Evolutionary conservation across 331 rosid species (phyloP), one percentile per base, ranked within the genome.

Genomic region (Cydonia oblonga): DNA sequence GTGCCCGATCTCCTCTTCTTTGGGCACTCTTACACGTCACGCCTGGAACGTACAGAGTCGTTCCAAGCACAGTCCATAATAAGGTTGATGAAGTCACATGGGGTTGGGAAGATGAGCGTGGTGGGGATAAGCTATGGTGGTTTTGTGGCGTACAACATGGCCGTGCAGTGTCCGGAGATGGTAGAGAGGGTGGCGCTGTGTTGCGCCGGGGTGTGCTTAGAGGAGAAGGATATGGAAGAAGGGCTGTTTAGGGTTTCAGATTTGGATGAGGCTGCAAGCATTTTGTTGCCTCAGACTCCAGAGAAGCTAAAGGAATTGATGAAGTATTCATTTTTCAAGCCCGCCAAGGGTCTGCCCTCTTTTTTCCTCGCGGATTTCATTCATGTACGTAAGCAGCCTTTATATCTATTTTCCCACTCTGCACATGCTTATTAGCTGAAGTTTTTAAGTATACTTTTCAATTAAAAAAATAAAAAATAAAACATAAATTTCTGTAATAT

Each of bases 71-170:
- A 2, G 58, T 84, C 90, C 66, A 9, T 88, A 51, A 79, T 70
- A 77, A 81, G 56, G 77, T 73, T 88, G 9, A 86, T 90, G 96
- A 83, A 88, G 40, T 54, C 24, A 5, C 84, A 83, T 44, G 86
- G 85, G n/a, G 89, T 90, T 0, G 3, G 24, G 2, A 85, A 51
- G 9, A 59, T 82, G 84, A 88, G 80, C 70, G 9, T 90, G 77
- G 96, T 88, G 1, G 96, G 96, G 81, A 82, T 88, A 33, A 90
- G 96, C 60, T 90, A 90, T 16, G 96, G 96, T 4, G 95, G 96
- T 0, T 90, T 90, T 49, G 95, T 90, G 1, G 95, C 85, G 28
- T 90, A 88, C 57, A 81, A 81, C 58, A 6, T 88, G 68, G 96
- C 90, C 0, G 83, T 73, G 30, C 85, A 81, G 76, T 86, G 80